phyloP scores from a whole-genome alignment of 176 grass and related monocot species.

The Musa acuminata region DNA sequence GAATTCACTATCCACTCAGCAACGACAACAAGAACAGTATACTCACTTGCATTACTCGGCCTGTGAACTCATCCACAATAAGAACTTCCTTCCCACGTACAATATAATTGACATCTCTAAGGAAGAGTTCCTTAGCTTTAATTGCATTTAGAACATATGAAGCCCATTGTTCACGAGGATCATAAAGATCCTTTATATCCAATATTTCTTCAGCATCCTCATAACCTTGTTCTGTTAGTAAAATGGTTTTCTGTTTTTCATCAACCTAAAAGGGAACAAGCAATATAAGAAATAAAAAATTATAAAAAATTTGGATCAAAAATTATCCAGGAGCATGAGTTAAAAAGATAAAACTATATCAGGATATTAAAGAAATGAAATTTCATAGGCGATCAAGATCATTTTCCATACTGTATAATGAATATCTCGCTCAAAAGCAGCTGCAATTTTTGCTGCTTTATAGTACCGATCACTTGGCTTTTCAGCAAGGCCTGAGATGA shows the following conservation, averaged over 20 bases:
- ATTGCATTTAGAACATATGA: conserved; percentile 95
- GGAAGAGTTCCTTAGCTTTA: conserved; percentile 96
- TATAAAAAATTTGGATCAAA: neutral
- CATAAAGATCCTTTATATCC: conserved; percentile 95
- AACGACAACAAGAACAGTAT: conserved; percentile 12
- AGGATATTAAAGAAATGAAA: neutral
- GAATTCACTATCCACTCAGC: neutral
- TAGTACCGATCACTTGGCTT: conserved; percentile 91
- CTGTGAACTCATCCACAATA: conserved; percentile 97
- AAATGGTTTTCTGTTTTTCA: conserved; percentile 94
- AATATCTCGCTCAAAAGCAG: conserved; percentile 81
- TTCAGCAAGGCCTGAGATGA: conserved; percentile 88
- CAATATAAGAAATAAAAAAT: neutral
- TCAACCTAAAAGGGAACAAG: conserved; percentile 64
- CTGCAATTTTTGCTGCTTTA: conserved; percentile 93
- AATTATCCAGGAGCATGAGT: neutral
- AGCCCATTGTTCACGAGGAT: conserved; percentile 97
- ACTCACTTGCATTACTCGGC: conserved; percentile 93
- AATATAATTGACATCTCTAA: conserved; percentile 96
- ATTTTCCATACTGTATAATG: conserved; percentile 76
- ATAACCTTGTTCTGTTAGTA: conserved; percentile 92
- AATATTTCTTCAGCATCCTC: conserved; percentile 91
- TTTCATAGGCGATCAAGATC: neutral
- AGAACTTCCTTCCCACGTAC: conserved; percentile 92
- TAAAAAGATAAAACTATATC: neutral